These are phyloP conservation scores for Rehmannia glutinosa DNA, from an alignment of 257 asterid species.

Conservation along the genomic window DNA sequence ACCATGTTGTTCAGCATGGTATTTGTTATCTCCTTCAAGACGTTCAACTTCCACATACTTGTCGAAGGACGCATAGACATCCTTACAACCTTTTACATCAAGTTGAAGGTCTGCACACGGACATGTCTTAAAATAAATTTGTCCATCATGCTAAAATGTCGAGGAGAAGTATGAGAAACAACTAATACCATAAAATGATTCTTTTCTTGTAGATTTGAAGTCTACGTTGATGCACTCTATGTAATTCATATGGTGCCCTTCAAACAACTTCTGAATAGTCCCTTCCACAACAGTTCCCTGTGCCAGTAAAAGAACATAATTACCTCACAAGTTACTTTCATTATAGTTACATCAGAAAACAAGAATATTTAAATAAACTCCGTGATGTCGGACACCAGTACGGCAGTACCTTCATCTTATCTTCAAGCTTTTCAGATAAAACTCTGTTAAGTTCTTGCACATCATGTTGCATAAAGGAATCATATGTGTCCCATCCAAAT, in stretches of 20 bases:
- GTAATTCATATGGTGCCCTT: conserved; percentile 97
- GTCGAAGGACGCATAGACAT: conserved; percentile 95
- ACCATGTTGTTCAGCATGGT: conserved; percentile 93
- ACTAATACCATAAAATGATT: conserved; percentile 87
- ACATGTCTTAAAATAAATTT: conserved; percentile 17
- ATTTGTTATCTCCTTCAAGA: conserved; percentile 94
- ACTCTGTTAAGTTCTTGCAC: conserved; percentile 98
- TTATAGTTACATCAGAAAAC: conserved; percentile 6
- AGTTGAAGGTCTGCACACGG: conserved; percentile 83
- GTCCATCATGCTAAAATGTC: not conserved
- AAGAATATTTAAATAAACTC: not conserved
- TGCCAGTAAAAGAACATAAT: conserved; percentile 27
- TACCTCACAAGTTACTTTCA: conserved; percentile 15
- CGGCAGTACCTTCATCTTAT: conserved; percentile 86
- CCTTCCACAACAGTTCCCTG: conserved; percentile 99
- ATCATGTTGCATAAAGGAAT: conserved; percentile 98
- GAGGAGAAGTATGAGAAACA: conserved; percentile 21
- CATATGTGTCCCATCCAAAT: conserved; percentile 99
- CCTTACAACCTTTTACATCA: conserved; percentile 95
- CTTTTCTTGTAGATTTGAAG: conserved; percentile 93
- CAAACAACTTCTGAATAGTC: conserved; percentile 94
- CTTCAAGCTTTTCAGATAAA: conserved; percentile 93
- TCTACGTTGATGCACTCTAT: conserved; percentile 95
- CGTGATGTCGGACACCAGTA: conserved; percentile 14
- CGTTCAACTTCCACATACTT: conserved; percentile 98